A percentile compares a stretch with the other conserved stretches of the same genome.
These are phyloP conservation scores for Fusarium sp. DNA, from an alignment of 2,329 filamentous ascomycete genomes.

Conservation along the genomic window DNA sequence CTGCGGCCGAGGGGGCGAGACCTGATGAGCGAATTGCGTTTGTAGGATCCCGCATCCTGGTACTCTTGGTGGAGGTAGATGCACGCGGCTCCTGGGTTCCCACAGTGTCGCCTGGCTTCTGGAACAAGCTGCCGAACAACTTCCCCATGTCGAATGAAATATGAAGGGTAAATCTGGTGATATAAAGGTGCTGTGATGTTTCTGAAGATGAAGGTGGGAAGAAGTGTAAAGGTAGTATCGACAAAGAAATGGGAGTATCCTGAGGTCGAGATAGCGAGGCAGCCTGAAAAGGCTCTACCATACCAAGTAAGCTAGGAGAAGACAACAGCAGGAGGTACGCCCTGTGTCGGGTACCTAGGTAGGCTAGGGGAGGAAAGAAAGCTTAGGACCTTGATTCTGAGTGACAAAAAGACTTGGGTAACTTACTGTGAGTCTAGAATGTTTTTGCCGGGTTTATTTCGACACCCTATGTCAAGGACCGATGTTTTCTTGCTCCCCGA, in stretches of 20 bases:
- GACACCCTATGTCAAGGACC: no score
- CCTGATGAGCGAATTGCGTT: conserved; percentile 30
- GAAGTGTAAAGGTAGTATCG: background rate
- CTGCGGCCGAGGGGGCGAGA: conserved; percentile 35
- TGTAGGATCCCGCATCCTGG: conserved; percentile 28
- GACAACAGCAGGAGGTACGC: background rate
- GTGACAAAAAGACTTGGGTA: no score
- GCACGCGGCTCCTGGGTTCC: conserved; percentile 36
- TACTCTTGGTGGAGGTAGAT: conserved; percentile 30
- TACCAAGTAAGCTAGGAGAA: background rate
- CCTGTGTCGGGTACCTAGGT: background rate
- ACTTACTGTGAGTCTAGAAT: no score
- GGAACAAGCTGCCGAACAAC: conserved; percentile 22
- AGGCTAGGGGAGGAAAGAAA: no score
- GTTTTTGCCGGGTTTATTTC: no score
- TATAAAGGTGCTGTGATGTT: background rate
- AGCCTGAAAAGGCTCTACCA: background rate
- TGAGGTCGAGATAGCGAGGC: background rate
- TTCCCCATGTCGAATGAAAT: conserved; percentile 3
- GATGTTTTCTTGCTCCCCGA: no score
- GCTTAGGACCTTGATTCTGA: no score
- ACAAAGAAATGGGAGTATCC: background rate
- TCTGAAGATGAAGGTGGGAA: background rate
- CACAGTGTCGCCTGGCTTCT: conserved; percentile 39
- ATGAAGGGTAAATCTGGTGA: background rate